Base-by-base conservation (phyloP, 2,329 filamentous ascomycete species). In the Pestalotiopsis sp. region DNA sequence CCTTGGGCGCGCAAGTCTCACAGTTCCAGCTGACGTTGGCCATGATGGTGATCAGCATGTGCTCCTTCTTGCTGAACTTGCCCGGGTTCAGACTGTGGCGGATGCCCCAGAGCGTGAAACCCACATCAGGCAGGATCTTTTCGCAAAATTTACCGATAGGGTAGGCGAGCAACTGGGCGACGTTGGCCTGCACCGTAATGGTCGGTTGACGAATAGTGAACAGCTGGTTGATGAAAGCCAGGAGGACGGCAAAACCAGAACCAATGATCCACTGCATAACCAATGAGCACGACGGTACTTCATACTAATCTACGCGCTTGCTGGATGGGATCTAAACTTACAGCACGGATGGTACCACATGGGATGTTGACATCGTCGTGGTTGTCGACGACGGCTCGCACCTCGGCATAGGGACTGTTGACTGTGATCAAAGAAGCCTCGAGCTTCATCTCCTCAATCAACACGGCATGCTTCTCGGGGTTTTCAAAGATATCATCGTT, bases 41-140 rank as follows among this genome's bases (percentile, higher is more conserved):
- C 86, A 89, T 88, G 76, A 89, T 87, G 38, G 84, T 83, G 69
- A 89, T 86, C 64, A 89, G 77, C 80, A 87, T 83, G 74, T 90
- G 88, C 76, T 90, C 88, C 78, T 90, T 90, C 73, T 84, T 85
- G 66, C 84, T 86, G 74, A 90, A 90, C 60, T 70, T 70, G 25
- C 74, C 75, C 1, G 74, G 75, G 56, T 76, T 77, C 4, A 81
- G 70, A 38, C 76, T 78, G 71, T 80, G 79, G 20, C 75, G 73
- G 4, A 71, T 70, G 4, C 79, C 80, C 70, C 78, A 85, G 17
- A 85, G 72, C 1, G 79, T 85, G 72, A 90, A 81, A 41, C 84
- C 83, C 60, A 75, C 78, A 70, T 87, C 84, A 0, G 87, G 88
- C 57, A 90, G 78, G 71, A 82, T 78, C 64, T 78, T 83, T 70